Base-by-base conservation (phyloP, 805 yeast species). In the Ogataea siamensis region DNA sequence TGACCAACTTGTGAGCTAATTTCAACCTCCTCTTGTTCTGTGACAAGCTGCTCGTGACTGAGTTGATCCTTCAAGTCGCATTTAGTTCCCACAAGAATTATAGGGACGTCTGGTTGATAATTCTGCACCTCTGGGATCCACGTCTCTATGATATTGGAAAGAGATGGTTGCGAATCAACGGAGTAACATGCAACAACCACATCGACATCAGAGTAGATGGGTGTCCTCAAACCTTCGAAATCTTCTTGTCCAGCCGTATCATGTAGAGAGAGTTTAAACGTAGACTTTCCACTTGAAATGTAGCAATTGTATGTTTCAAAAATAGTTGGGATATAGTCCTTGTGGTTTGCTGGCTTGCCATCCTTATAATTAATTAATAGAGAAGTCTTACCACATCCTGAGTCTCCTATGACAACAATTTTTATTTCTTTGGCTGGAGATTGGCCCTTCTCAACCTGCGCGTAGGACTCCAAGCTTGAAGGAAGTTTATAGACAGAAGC, bases 191-290 rank as follows among this genome's bases (percentile, higher is more conserved):
- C 67, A 45, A 87, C 62, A 13, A 84, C 57, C 2, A 85, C 64
- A 55, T 84, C 85, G 4, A 78, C 83, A 45, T 83, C 89, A 0
- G 88, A 82, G 55, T 87, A 87, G 28, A 83, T 72, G 32, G 87
- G 66, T 2, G 94, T 93, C 44, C 96, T 68, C 39, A 86, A 64
- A 37, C 95, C 66, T 56, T 82, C 89, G 55, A 83, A 85, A 58
- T 84, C 93, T 60, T 86, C 94, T 62, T 85, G 93, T 3, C 95
- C 93, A 0, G 95, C 95, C 1, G 95, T 85, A 57, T 87, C 96
- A 17, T 44, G 47, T 12, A 44, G 28, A 20, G 47, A 40, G 22
- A 44, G 39, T 28, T 44, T 44, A 26, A 70, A 71, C 7, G 83
- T 74, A n/a, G 39, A 25, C 8, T 33, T 14, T 14, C 33, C 40